Conservation (phyloP, 208 protist genomes). For the Crithidia sp. region DNA sequence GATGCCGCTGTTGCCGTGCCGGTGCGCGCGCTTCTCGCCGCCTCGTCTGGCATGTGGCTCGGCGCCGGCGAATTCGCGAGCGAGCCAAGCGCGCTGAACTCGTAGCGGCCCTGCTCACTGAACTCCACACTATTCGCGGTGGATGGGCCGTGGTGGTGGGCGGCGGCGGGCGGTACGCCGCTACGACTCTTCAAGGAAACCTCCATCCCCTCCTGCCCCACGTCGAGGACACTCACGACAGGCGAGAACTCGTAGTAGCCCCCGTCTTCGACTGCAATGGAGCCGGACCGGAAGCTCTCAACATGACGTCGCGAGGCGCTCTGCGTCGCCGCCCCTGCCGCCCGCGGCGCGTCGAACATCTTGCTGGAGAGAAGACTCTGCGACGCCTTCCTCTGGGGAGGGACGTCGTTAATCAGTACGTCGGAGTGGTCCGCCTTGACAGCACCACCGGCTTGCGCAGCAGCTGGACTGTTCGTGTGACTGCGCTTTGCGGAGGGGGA, state of each 20-base stretch:
- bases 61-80: constrained; percentile 23
- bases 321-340: neutral
- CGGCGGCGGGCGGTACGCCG: neutral
- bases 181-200: neutral
- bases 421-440: neutral
- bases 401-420: neutral
- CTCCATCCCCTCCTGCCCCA: neutral
- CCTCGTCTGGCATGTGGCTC: constrained; percentile 21
- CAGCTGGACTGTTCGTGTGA: neutral
- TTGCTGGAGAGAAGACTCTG: constrained; percentile 5
- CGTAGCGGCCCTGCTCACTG: constrained; percentile 33
- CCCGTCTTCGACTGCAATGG: neutral
- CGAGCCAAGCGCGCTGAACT: constrained; percentile 30
- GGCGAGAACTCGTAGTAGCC: constrained; percentile 5
- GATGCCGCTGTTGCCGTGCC: neutral
- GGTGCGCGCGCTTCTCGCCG: neutral
- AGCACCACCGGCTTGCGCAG: neutral
- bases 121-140: constrained; percentile 23
- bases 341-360: constrained; percentile 1
- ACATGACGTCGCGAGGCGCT: neutral
- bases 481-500: neutral
- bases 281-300: neutral
- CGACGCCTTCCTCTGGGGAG: neutral
- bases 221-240: neutral
- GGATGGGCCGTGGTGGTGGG: neutral